These are phyloP conservation scores for Fagus crenata DNA, from an alignment of 306 rosid species.

Conservation along the genomic window DNA sequence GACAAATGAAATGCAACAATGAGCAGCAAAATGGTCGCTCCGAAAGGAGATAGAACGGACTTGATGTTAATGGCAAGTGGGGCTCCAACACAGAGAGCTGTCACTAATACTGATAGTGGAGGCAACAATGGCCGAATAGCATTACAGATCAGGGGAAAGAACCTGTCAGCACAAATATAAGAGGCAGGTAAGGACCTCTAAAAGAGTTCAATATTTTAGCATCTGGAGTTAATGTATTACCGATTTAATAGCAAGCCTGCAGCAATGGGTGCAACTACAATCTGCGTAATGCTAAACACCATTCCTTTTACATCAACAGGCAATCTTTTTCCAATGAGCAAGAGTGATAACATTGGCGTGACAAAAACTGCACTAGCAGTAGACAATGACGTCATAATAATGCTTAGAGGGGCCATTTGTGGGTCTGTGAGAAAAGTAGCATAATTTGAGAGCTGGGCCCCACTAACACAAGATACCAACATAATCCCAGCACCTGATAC, in stretches of 20 bases:
- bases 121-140: constrained; percentile 81
- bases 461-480: constrained; percentile 91
- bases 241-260: constrained; percentile 83
- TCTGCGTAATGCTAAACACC: constrained; percentile 88
- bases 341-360: constrained; percentile 75
- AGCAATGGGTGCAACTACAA: constrained; percentile 81
- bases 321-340: constrained; percentile 90
- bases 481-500: constrained; percentile 88
- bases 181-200: constrained; percentile 21
- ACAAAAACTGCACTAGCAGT: constrained; percentile 88
- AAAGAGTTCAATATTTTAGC: constrained; percentile 15
- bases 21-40: constrained; percentile 58
- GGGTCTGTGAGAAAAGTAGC: constrained; percentile 92
- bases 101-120: constrained; percentile 77
- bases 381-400: constrained; percentile 92
- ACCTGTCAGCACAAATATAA: constrained; percentile 47
- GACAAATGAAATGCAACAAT: constrained; percentile 68
- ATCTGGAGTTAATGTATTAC: constrained; percentile 37
- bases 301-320: constrained; percentile 96
- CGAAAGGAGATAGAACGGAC: constrained; percentile 76
- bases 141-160: constrained; percentile 66
- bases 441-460: constrained; percentile 93
- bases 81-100: constrained; percentile 92
- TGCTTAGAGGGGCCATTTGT: constrained; percentile 84
- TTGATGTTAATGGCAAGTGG: constrained; percentile 85